Evolutionary conservation across 1,139 yeast species (phyloP).

Genomic region (Magnusiomyces ingens): DNA sequence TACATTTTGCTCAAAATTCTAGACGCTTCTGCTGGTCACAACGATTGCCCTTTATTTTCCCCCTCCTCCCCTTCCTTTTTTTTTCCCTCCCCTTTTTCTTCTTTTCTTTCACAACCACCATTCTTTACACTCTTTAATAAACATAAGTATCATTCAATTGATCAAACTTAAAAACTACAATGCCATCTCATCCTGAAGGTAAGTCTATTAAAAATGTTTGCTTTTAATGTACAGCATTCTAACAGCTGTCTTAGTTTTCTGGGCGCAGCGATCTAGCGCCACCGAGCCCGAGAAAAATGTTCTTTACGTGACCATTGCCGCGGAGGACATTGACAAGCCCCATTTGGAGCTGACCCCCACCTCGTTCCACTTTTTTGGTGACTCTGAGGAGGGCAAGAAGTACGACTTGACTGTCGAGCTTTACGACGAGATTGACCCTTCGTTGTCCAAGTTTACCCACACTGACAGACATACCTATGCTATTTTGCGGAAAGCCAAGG

Average conservation of each 20-base stretch:
- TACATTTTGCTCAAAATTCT: too few species aligned
- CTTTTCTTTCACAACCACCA: too few species aligned
- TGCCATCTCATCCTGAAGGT: too few species aligned
- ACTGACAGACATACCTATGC: slow-evolving; percentile 72
- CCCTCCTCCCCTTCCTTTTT: too few species aligned
- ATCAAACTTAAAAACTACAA: too few species aligned
- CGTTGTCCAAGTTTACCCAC: slow-evolving; percentile 49
- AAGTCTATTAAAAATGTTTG: too few species aligned
- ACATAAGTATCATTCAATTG: too few species aligned
- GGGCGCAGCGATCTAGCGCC: slow-evolving; percentile 94
- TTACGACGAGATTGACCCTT: slow-evolving; percentile 63
- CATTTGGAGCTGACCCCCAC: slow-evolving; percentile 58
- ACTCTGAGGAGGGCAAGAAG: slow-evolving; percentile 24
- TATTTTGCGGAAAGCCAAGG: slow-evolving; percentile 61
- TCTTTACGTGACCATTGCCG: slow-evolving; percentile 64
- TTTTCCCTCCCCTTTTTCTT: too few species aligned
- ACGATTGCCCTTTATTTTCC: too few species aligned
- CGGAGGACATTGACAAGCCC: slow-evolving; percentile 62
- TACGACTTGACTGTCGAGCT: slow-evolving; percentile 65
- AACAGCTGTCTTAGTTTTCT: slow-evolving; percentile 43
- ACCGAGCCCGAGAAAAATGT: slow-evolving; percentile 67
- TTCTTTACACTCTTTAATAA: too few species aligned
- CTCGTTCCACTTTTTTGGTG: slow-evolving; percentile 50
- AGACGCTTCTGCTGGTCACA: too few species aligned
- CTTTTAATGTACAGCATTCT: too few species aligned